Base-by-base conservation (phyloP, 257 asterid species). In the Cruciata laevipes region DNA sequence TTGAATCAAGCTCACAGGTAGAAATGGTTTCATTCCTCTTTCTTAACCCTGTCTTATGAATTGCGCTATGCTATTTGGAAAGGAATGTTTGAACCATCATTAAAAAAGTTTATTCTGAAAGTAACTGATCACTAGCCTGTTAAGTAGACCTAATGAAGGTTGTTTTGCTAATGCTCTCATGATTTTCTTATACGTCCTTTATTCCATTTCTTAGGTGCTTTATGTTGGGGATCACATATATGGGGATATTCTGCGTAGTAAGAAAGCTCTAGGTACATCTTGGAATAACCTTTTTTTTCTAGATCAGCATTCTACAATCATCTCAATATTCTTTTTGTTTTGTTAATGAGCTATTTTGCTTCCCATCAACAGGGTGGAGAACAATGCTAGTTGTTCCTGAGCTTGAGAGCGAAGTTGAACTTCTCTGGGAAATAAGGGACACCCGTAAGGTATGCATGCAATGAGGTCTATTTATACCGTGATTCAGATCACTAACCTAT, bases 341-440 rank as follows among this genome's bases (percentile, higher is more conserved):
- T 71, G 69, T 65, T 52, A 70, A 73, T 11, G 49, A 30, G 33
- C 31, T 56, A 56, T 56, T 56, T 53, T 56, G 61, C 32, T 56
- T 56, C 31, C 30, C 63, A 35, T 80, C 73, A 68, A 42, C 80
- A 94, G 99, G 99, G 55, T 94, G 99, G 99, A 90, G 99, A 82
- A 94, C 99, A 38, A 94, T 94, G 99, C 99, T 94, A 55, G 96
- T 90, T 68, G 97, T 94, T 76, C 99, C 99, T 3, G 99, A 94
- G 93, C 96, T 94, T 60, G 99, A 89, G 85, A 94, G 80, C 74
- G 99, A 94, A 81, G 91, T 87, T 61, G 88, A 84, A 73, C 88
- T 87, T 80, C 96, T 94, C 18, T 89, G 87, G 87, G 73, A 83
- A 67, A 73, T 79, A 66, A 84, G 82, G 83, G 90, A 86, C 69